A percentile compares a stretch with the other conserved stretches of the same genome.
phyloP scores from a whole-genome alignment of 1,284 basidiomycete genomes.

The Inonotus hispidus region DNA sequence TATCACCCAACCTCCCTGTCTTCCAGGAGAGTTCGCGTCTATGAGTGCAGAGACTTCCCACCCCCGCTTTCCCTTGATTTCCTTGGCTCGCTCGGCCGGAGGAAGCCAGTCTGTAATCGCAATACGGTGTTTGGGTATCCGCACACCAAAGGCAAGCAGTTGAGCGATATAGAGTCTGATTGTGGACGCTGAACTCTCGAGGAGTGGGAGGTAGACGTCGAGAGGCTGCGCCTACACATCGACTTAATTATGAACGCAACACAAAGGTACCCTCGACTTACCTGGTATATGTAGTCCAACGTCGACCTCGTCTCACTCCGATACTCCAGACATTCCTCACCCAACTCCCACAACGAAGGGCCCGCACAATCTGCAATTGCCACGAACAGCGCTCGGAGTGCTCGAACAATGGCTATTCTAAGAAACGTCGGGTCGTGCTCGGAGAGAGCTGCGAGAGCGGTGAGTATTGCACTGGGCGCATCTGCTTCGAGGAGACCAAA shows the following conservation, averaged over 20 bases:
- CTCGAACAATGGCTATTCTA: conserved; percentile 54
- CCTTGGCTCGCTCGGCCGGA: conserved; percentile 44
- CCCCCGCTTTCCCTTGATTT: conserved; percentile 54
- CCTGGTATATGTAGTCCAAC: conserved; percentile 57
- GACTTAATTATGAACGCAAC: background rate
- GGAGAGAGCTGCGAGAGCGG: conserved; percentile 43
- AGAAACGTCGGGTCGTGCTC: conserved; percentile 36
- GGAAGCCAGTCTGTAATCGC: conserved; percentile 63
- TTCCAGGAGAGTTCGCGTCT: conserved; percentile 34
- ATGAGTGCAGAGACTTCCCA: conserved; percentile 54
- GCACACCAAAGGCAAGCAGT: conserved; percentile 47
- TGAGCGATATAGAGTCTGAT: conserved; percentile 48
- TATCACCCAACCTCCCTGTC: conserved; percentile 55
- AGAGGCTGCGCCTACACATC: conserved; percentile 46
- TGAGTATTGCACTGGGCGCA: conserved; percentile 51
- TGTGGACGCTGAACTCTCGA: conserved; percentile 38
- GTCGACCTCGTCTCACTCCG: conserved; percentile 49
- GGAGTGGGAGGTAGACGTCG: conserved; percentile 61
- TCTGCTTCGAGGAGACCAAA: conserved; percentile 48
- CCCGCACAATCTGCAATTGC: conserved; percentile 57
- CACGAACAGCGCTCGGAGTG: conserved; percentile 49
- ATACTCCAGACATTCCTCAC: conserved; percentile 38
- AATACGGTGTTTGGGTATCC: conserved; percentile 48
- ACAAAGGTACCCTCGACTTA: conserved; percentile 22
- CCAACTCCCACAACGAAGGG: conserved; percentile 60